Conservation (phyloP, 257 asterid species). For the Jacaranda mimosifolia region DNA sequence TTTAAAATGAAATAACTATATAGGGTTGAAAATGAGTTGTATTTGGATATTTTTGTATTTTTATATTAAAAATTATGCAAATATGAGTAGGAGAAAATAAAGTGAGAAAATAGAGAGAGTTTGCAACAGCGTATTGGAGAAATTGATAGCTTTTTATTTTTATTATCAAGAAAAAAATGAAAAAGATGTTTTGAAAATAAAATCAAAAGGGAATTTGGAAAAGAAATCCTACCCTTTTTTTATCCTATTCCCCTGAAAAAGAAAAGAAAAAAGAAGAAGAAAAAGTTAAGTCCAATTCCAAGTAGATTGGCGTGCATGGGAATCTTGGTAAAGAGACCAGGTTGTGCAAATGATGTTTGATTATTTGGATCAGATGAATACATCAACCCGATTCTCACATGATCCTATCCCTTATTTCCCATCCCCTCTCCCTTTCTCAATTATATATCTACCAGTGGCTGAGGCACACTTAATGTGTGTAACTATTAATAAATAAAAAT, state of each 20-base stretch:
- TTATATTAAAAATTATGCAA: too few species aligned
- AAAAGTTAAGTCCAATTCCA: background rate
- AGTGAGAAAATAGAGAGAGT: too few species aligned
- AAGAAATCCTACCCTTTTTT: background rate
- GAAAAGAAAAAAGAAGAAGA: background rate
- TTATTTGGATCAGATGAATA: slow-evolving; percentile 22
- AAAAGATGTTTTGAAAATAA: too few species aligned
- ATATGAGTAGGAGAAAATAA: too few species aligned
- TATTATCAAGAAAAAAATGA: background rate
- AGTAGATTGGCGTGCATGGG: slow-evolving; percentile 4
- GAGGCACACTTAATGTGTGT: too few species aligned
- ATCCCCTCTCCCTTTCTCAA: background rate
- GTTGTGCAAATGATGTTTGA: slow-evolving; percentile 17
- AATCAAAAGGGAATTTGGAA: background rate
- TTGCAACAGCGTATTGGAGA: too few species aligned
- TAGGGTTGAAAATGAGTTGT: too few species aligned
- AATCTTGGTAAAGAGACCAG: slow-evolving; percentile 30
- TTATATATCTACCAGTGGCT: too few species aligned
- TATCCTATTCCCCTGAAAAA: background rate
- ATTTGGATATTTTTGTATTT: too few species aligned
- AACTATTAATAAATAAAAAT: too few species aligned
- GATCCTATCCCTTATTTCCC: background rate
- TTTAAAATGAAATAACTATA: too few species aligned
- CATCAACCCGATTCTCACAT: background rate
- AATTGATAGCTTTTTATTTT: too few species aligned